phyloP scores from a whole-genome alignment of 129 eudicot genomes.

The Mikania micrantha region DNA sequence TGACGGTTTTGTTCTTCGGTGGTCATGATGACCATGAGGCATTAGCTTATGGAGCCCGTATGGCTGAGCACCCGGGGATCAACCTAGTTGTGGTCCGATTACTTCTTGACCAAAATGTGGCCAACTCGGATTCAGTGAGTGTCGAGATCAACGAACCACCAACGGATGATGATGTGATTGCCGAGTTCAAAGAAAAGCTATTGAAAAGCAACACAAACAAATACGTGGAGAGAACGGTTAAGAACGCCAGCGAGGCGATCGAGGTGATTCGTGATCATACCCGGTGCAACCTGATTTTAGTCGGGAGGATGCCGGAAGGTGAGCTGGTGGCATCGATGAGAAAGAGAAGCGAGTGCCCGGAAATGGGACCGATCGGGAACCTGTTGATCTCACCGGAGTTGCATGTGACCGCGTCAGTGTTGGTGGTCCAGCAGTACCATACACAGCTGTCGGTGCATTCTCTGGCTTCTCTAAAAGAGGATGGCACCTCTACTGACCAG shows the following conservation, averaged over 20 bases:
- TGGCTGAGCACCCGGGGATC: slow-evolving; percentile 98
- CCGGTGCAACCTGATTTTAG: slow-evolving; percentile 53
- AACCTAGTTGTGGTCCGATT: slow-evolving; percentile 53
- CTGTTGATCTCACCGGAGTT: slow-evolving; percentile 45
- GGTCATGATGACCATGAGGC: slow-evolving; percentile 97
- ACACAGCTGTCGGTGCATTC: slow-evolving; percentile 42
- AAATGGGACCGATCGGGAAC: slow-evolving; percentile 66
- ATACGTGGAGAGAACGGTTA: slow-evolving; percentile 46
- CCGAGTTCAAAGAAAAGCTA: slow-evolving; percentile 36
- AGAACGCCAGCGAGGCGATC: slow-evolving; percentile 19
- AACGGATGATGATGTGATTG: slow-evolving; percentile 43
- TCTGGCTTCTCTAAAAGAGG: slow-evolving; percentile 42
- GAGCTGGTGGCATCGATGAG: slow-evolving; percentile 44
- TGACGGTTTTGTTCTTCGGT: slow-evolving; percentile 70
- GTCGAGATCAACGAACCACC: slow-evolving; percentile 41
- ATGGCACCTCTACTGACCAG: slow-evolving; percentile 25
- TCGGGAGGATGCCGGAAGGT: slow-evolving; percentile 82
- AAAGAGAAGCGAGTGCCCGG: slow-evolving; percentile 56
- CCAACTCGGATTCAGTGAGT: slow-evolving; percentile 26
- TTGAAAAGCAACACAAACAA: slow-evolving; percentile 28
- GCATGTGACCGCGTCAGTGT: slow-evolving; percentile 46
- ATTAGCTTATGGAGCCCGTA: slow-evolving; percentile 64
- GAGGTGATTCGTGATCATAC: slow-evolving; percentile 29
- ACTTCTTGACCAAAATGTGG: slow-evolving; percentile 30
- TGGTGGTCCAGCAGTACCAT: slow-evolving; percentile 75